Percentiles rank a stretch among this genome's conserved stretches.
phyloP scores from a whole-genome alignment of 2,329 filamentous ascomycete genomes.

The Ophiostoma piceae region DNA sequence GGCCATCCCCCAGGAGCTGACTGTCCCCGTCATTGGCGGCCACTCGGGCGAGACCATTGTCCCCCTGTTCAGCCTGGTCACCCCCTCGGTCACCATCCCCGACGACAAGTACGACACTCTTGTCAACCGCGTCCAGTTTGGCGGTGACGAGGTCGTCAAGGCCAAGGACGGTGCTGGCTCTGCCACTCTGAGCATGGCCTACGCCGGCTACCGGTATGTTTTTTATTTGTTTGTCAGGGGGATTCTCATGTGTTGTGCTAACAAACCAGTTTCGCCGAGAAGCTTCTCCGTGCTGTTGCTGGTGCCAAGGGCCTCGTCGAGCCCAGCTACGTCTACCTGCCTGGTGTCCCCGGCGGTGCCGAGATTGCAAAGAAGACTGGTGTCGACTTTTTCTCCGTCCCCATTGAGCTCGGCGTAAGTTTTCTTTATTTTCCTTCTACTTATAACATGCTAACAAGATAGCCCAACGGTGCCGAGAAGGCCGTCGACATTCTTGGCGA shows the following conservation, averaged over 20 bases:
- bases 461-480: constrained; percentile 83
- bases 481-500: constrained; percentile 71
- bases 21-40: constrained; percentile 88
- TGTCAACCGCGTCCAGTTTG: constrained; percentile 93
- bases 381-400: constrained; percentile 91
- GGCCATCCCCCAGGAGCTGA: constrained; percentile 74
- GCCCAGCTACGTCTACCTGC: constrained; percentile 92
- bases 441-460: constrained; percentile 31
- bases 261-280: constrained; percentile 76
- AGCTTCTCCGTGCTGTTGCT: constrained; percentile 79
- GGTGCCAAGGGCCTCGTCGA: constrained; percentile 91
- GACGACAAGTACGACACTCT: constrained; percentile 85
- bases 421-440: constrained; percentile 18
- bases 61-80: constrained; percentile 88
- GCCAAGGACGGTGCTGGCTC: constrained; percentile 80
- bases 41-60: constrained; percentile 99
- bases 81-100: constrained; percentile 73
- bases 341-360: constrained; percentile 81
- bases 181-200: constrained; percentile 81
- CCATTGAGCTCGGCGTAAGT: constrained; percentile 90
- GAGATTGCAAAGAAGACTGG: constrained; percentile 79
- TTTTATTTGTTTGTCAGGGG: not conserved
- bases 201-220: constrained; percentile 80
- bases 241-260: not conserved
- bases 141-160: constrained; percentile 89